phyloP scores from a whole-genome alignment of 179 eudicot genomes.

The Corrigiola litoralis region DNA sequence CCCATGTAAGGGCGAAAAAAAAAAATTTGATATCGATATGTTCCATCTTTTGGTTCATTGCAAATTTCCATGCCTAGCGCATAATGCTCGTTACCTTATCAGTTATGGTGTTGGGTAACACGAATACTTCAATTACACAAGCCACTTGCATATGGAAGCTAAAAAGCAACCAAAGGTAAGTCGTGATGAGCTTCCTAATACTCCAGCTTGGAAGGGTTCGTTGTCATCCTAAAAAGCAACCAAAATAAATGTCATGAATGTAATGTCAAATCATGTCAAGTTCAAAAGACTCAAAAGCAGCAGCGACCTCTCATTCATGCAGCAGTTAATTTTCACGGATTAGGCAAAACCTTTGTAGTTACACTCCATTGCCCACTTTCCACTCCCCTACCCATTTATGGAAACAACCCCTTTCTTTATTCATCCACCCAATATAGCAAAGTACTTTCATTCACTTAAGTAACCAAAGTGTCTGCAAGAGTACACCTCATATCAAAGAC shows the following conservation, averaged over 20 bases:
- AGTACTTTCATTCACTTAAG: too few relatives aligned
- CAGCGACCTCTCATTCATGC: background rate
- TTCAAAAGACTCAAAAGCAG: background rate
- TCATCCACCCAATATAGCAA: background rate
- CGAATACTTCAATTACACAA: too few relatives aligned
- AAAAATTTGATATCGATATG: too few relatives aligned
- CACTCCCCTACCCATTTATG: conserved; percentile 10
- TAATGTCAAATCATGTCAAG: conserved; percentile 17
- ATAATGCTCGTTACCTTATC: too few relatives aligned
- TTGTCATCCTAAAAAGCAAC: background rate
- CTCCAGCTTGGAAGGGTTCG: background rate
- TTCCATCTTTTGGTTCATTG: too few relatives aligned
- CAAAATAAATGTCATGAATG: background rate
- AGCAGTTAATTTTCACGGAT: conserved; percentile 20
- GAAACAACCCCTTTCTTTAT: background rate
- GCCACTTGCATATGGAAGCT: too few relatives aligned
- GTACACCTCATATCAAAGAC: background rate
- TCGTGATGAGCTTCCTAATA: too few relatives aligned
- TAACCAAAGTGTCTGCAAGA: background rate
- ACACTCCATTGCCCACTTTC: conserved; percentile 23
- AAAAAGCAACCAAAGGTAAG: too few relatives aligned
- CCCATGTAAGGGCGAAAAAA: too few relatives aligned
- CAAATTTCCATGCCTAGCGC: too few relatives aligned
- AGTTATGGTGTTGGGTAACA: too few relatives aligned
- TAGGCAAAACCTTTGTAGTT: conserved; percentile 18